Percentiles rank a stretch among this genome's conserved stretches.
Conservation (phyloP, 2,329 filamentous ascomycete species). For the Dendryphion nanum region DNA sequence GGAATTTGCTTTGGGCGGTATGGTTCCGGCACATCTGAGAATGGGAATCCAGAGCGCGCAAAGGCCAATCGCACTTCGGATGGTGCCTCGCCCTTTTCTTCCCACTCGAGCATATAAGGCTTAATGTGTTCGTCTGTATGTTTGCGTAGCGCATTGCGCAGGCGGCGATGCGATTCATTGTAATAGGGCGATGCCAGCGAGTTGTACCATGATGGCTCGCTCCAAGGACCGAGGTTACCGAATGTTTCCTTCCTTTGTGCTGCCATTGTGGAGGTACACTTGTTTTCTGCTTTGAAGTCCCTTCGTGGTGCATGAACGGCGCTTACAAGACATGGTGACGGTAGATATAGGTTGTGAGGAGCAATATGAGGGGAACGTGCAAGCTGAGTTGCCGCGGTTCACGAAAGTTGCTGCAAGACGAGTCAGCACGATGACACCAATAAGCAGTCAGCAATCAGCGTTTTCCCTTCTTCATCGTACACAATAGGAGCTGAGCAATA, state of each 20-base stretch:
- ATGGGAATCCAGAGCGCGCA: conserved; percentile 43
- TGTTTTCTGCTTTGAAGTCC: too few relatives aligned
- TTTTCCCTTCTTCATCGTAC: too few relatives aligned
- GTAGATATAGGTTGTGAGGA: too few relatives aligned
- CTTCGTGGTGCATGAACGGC: too few relatives aligned
- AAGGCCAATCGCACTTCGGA: conserved; percentile 44
- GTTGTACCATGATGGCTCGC: conserved; percentile 48
- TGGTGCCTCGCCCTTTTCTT: conserved; percentile 50
- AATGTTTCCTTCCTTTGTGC: conserved; percentile 27
- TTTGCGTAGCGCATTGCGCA: conserved; percentile 56
- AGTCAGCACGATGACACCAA: too few relatives aligned
- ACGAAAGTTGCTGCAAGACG: too few relatives aligned
- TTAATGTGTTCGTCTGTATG: conserved; percentile 61
- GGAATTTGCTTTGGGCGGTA: conserved; percentile 43
- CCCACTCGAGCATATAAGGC: conserved; percentile 63
- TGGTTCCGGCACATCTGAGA: conserved; percentile 44
- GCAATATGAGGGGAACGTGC: too few relatives aligned
- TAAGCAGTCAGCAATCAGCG: too few relatives aligned
- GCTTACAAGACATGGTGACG: too few relatives aligned
- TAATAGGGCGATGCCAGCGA: conserved; percentile 61
- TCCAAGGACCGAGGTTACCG: conserved; percentile 43
- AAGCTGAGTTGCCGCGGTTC: too few relatives aligned
- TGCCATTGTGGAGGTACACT: conserved; percentile 20
- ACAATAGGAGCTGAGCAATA: too few relatives aligned
- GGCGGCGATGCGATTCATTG: conserved; percentile 58